These are phyloP conservation scores for Trypethelium eluteriae DNA, from an alignment of 495 filamentous ascomycete species.

Conservation along the genomic window DNA sequence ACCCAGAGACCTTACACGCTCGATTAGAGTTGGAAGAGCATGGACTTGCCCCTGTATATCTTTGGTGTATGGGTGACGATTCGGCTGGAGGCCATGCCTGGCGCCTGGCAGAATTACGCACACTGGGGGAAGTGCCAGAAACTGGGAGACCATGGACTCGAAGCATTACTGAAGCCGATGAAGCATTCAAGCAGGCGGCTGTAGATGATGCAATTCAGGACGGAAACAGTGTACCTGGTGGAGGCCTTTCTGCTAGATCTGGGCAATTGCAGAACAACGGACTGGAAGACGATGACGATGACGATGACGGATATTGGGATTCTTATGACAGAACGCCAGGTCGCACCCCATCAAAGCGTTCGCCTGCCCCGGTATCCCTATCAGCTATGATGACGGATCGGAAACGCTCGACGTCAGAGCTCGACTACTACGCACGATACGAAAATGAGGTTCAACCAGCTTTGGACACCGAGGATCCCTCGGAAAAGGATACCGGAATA, in stretches of 20 bases:
- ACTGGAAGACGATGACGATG: conserved; percentile 62
- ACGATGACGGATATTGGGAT: conserved; percentile 91
- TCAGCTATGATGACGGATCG: conserved; percentile 33
- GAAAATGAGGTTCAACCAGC: conserved; percentile 72
- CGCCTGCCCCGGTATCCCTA: conserved; percentile 45
- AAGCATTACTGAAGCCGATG: conserved; percentile 48
- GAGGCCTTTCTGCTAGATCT: conserved; percentile 34
- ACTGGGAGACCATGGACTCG: conserved; percentile 42
- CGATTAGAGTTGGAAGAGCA: conserved; percentile 45
- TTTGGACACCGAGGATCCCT: conserved; percentile 79
- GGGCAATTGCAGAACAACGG: not conserved
- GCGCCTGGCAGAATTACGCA: conserved; percentile 72
- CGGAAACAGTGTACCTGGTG: conserved; percentile 19
- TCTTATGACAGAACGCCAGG: conserved; percentile 82
- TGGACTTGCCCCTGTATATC: conserved; percentile 45
- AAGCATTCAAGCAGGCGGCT: conserved; percentile 34
- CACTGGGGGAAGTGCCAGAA: conserved; percentile 44
- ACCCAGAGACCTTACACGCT: conserved; percentile 79
- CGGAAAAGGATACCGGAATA: conserved; percentile 34
- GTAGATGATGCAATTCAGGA: conserved; percentile 5
- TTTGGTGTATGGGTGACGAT: conserved; percentile 63
- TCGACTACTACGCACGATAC: conserved; percentile 83
- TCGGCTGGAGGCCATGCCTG: conserved; percentile 65
- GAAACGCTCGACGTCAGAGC: conserved; percentile 47
- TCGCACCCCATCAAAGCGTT: conserved; percentile 63